phyloP scores from a whole-genome alignment of 176 grass and related monocot species.

The Aegilops sharonensis region DNA sequence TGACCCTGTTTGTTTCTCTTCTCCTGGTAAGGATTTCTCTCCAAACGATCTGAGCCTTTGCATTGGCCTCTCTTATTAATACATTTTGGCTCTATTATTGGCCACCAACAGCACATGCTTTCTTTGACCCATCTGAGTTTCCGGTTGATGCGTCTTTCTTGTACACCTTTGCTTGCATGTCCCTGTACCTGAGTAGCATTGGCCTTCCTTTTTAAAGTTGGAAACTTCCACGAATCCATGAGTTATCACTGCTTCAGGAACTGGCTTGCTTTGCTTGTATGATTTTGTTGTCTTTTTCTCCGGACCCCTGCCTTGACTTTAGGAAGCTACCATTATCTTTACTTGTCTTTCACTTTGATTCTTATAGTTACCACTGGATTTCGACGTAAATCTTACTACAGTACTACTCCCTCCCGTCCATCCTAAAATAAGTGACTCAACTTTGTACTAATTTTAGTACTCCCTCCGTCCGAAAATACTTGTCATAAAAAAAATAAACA shows the following conservation, averaged over 20 bases:
- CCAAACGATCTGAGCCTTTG: neutral
- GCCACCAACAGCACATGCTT: conserved; percentile 55
- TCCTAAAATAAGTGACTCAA: too few relatives aligned
- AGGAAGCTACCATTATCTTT: conserved; percentile 49
- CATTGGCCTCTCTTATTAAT: neutral
- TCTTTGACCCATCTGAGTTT: conserved; percentile 47
- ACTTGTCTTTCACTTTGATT: conserved; percentile 33
- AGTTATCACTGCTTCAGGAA: conserved; percentile 4
- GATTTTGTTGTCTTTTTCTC: conserved; percentile 41
- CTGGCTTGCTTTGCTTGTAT: conserved; percentile 6
- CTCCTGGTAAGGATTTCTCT: conserved; percentile 40
- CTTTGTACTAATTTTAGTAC: too few relatives aligned
- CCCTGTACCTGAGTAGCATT: conserved; percentile 37
- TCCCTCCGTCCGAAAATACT: too few relatives aligned
- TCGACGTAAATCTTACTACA: conserved; percentile 23
- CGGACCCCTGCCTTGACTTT: conserved; percentile 55
- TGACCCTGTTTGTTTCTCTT: conserved; percentile 19
- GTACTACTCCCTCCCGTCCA: neutral
- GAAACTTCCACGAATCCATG: conserved; percentile 50
- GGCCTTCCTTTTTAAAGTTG: conserved; percentile 41
- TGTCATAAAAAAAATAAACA: too few relatives aligned
- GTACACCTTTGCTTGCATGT: conserved; percentile 44
- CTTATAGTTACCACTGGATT: conserved; percentile 25
- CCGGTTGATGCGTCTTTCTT: conserved; percentile 51
- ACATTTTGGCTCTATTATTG: conserved; percentile 54